Base-by-base conservation (phyloP, 176 grass and related monocot species). In the Paspalum notatum region DNA sequence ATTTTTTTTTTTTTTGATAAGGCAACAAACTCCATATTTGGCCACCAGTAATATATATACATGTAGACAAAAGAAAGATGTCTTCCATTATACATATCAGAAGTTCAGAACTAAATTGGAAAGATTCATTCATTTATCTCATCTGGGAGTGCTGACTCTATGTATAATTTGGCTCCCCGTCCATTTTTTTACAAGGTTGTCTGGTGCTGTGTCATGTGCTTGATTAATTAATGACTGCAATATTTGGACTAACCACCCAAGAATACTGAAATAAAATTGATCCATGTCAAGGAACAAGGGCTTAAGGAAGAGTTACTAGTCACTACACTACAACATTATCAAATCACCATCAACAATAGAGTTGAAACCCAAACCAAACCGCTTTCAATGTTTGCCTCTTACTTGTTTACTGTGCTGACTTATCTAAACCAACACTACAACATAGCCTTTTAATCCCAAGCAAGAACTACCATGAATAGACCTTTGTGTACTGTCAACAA, bases 131-230 rank as follows among this genome's bases (percentile, higher is more conserved):
- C 1, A 2, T 26, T 22, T 47, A 25, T 24, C 43, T 25, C 3
- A 7, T 47, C 66, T 68, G n/a, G 21, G 6, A 57, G 25, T 50
- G 12, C 8, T 46, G 1, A 20, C 9, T 32, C 26, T 15, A 53
- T 18, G 54, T 7, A 27, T 40, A 61, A 27, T 8, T 16, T 41
- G 26, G 53, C 5, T 13, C 43, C 45, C 12, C 18, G 5, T 42
- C 43, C 52, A 37, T 50, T 39, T 55, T 53, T 18, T 53, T 1
- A 82, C 56, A 82, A 72, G 68, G 80, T 42, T 82, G 20, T 50
- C 8, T 9, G 8, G 3, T 72, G 13, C 54, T 39, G 4, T 48
- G 6, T 25, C 66, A 48, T 48, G 21, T 11, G 17, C 40, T 66
- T 47, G 60, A 15, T 12, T 38, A 37, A 45, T 58, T 58, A 24